Evolutionary conservation across 352 stramenopile genomes (phyloP).

Genomic region (Phytophthora pinifolia): DNA sequence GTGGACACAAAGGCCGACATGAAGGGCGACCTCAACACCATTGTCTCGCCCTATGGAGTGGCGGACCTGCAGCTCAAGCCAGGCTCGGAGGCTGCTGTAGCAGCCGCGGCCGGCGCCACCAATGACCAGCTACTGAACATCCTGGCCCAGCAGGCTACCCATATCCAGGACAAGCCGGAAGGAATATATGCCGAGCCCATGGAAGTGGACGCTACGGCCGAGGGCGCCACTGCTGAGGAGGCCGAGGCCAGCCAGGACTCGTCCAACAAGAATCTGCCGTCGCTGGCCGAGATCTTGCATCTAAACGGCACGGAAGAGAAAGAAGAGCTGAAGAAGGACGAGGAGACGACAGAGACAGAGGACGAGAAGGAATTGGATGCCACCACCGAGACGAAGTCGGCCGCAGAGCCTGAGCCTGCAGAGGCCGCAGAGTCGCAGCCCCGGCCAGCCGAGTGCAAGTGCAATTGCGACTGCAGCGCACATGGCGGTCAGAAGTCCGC

Average conservation of each 20-base stretch:
- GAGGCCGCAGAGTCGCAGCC: neutral
- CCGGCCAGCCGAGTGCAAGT: conserved; percentile 28
- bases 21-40: conserved; percentile 35
- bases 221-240: neutral
- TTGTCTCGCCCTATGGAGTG: conserved; percentile 60
- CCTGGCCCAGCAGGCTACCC: conserved; percentile 58
- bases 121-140: conserved; percentile 68
- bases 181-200: conserved; percentile 4
- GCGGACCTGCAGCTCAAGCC: conserved; percentile 57
- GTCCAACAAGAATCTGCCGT: conserved; percentile 57
- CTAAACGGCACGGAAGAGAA: conserved; percentile 40
- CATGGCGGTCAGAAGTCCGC: conserved; percentile 20
- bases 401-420: no score
- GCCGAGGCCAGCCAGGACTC: conserved; percentile 28
- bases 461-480: conserved; percentile 35
- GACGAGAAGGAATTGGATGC: neutral
- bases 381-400: conserved; percentile 5
- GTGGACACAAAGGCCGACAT: conserved; percentile 31
- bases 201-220: conserved; percentile 16
- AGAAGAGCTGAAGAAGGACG: no score
- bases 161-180: conserved; percentile 36
- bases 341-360: neutral
- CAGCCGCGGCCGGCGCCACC: conserved; percentile 27
- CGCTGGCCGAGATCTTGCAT: conserved; percentile 72
- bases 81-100: conserved; percentile 24